Percentiles rank a stretch among this genome's conserved stretches.
These are phyloP conservation scores for Pyrenochaeta sp. DNA, from an alignment of 2,329 filamentous ascomycete species.

Conservation along the genomic window DNA sequence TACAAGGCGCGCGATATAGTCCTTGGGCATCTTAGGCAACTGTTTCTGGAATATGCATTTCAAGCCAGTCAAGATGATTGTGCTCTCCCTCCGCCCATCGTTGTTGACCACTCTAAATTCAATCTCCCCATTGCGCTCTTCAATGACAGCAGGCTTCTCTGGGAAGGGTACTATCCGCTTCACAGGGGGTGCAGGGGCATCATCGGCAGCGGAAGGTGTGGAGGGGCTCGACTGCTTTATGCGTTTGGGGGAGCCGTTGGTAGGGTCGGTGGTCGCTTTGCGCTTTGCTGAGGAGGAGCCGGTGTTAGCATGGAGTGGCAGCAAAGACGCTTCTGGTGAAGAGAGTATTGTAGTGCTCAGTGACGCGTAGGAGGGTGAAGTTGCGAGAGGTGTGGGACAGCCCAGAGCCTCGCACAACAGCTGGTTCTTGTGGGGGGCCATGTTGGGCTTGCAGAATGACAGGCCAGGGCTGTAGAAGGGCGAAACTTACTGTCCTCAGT, in stretches of 20 bases:
- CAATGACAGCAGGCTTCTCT: constrained; percentile 91
- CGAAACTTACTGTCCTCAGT: constrained; percentile 48
- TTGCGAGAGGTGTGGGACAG: constrained; percentile 30
- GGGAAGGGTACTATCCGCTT: constrained; percentile 82
- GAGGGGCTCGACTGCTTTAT: constrained; percentile 45
- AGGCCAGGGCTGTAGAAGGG: not conserved
- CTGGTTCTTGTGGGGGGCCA: constrained; percentile 14
- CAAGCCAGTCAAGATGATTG: constrained; percentile 92
- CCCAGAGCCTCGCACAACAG: constrained; percentile 25
- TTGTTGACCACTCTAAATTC: constrained; percentile 99
- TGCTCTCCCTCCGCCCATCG: constrained; percentile 84
- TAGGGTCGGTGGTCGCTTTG: constrained; percentile 75
- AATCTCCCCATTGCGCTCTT: constrained; percentile 93
- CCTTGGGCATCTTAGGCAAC: constrained; percentile 98
- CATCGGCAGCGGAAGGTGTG: constrained; percentile 42
- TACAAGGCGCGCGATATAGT: constrained; percentile 96
- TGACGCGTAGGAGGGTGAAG: constrained; percentile 9
- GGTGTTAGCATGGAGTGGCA: constrained; percentile 21
- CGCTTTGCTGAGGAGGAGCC: constrained; percentile 64
- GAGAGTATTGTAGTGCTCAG: constrained; percentile 6
- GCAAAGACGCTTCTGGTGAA: constrained; percentile 24
- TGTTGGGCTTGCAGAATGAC: constrained; percentile 4
- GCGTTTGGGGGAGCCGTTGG: constrained; percentile 70
- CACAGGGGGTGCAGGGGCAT: constrained; percentile 50
- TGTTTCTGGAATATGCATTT: constrained; percentile 99